Evolutionary conservation across 2,329 filamentous ascomycete species (phyloP).

Genomic region (Balansia obtecta): DNA sequence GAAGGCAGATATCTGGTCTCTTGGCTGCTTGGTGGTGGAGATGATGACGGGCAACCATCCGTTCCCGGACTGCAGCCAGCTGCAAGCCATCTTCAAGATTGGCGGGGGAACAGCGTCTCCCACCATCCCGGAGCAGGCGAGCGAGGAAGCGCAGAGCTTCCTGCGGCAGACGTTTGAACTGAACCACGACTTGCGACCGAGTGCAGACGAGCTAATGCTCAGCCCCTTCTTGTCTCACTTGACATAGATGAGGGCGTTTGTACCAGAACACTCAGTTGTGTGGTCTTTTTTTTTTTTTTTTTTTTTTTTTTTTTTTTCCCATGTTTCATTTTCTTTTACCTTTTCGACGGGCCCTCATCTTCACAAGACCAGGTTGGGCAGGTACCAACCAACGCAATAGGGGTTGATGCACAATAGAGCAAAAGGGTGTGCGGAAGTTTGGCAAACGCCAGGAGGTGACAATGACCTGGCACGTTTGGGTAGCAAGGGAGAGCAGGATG

Average conservation of each 20-base stretch:
- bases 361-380: conserved; percentile 5
- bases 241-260: conserved; percentile 22
- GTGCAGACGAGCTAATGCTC: conserved; percentile 77
- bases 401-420: not conserved
- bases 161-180: conserved; percentile 86
- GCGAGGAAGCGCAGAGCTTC: conserved; percentile 73
- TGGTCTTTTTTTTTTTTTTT: not conserved
- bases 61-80: conserved; percentile 91
- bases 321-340: not conserved
- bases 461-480: not conserved
- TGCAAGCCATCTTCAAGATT: conserved; percentile 98
- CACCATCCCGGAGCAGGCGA: conserved; percentile 76
- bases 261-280: not conserved
- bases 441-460: not conserved
- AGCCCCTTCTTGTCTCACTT: conserved; percentile 72
- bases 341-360: too few relatives aligned
- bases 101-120: conserved; percentile 78
- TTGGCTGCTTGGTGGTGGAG: conserved; percentile 92
- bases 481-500: not conserved
- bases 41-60: conserved; percentile 98
- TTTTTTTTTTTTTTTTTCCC: not conserved
- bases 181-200: conserved; percentile 84
- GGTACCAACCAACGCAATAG: conserved; percentile 6
- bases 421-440: not conserved
- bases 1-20: conserved; percentile 97